A percentile compares a stretch with the other conserved stretches of the same genome.
These are phyloP conservation scores for Hymenoscyphus infarciens DNA, from an alignment of 2,329 filamentous ascomycete species.

Conservation along the genomic window DNA sequence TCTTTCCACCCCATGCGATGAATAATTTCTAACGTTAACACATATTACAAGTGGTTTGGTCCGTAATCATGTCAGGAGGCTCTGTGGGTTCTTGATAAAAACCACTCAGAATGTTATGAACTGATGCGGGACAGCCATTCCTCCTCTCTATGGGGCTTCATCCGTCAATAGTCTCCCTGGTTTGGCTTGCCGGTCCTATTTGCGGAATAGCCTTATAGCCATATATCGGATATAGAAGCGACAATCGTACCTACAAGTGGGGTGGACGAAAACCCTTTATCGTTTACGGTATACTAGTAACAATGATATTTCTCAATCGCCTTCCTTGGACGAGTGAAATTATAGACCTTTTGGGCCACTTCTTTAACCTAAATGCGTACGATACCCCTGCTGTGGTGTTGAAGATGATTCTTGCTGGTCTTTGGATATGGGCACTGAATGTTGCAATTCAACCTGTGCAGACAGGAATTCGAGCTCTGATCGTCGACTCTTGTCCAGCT, in stretches of 20 bases:
- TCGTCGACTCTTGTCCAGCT: slow-evolving; percentile 33
- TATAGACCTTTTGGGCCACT: slow-evolving; percentile 6
- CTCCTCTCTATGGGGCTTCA: slow-evolving; percentile 49
- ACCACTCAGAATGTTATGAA: neutral
- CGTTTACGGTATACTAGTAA: slow-evolving; percentile 45
- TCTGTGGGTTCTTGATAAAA: slow-evolving; percentile 8
- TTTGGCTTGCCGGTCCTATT: slow-evolving; percentile 54
- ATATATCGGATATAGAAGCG: slow-evolving; percentile 51
- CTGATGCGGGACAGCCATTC: slow-evolving; percentile 5
- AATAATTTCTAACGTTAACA: neutral
- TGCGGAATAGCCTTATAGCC: slow-evolving; percentile 51
- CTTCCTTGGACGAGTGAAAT: slow-evolving; percentile 49
- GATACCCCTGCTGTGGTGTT: slow-evolving; percentile 6
- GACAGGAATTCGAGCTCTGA: slow-evolving; percentile 34
- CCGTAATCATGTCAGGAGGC: slow-evolving; percentile 12
- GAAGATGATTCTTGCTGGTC: slow-evolving; percentile 20
- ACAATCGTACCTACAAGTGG: slow-evolving; percentile 41
- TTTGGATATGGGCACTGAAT: slow-evolving; percentile 32
- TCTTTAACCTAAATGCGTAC: neutral
- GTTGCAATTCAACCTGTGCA: slow-evolving; percentile 36
- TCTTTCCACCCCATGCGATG: neutral
- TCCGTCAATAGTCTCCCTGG: slow-evolving; percentile 48
- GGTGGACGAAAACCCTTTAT: slow-evolving; percentile 52
- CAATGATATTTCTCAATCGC: slow-evolving; percentile 46
- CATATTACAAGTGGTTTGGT: slow-evolving; percentile 13